phyloP scores from a whole-genome alignment of 805 yeast genomes.

The Wickerhamomyces strasburgensis region DNA sequence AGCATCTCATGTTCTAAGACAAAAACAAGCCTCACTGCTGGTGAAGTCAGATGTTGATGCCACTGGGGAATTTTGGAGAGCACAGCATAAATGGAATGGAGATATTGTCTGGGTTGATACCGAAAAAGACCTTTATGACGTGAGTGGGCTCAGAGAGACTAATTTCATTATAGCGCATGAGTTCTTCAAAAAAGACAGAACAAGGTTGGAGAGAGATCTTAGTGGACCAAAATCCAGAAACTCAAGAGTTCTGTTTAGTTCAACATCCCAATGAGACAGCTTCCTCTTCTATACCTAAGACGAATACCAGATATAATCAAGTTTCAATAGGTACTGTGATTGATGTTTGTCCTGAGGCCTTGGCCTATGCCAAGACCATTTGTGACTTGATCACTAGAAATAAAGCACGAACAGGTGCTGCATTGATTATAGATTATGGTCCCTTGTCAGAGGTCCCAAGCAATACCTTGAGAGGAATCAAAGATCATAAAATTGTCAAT shows the following conservation, averaged over 20 bases:
- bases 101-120: slow-evolving; percentile 56
- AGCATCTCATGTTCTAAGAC: slow-evolving; percentile 61
- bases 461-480: slow-evolving; percentile 70
- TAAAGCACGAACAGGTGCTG: slow-evolving; percentile 49
- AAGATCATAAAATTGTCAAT: slow-evolving; percentile 64
- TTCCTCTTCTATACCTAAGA: slow-evolving; percentile 50
- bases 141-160: slow-evolving; percentile 26
- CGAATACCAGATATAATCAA: slow-evolving; percentile 44
- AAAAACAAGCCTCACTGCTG: slow-evolving; percentile 39
- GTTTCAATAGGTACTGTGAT: slow-evolving; percentile 54
- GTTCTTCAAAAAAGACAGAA: slow-evolving; percentile 62
- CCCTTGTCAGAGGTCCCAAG: slow-evolving; percentile 56
- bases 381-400: slow-evolving; percentile 34
- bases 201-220: slow-evolving; percentile 77
- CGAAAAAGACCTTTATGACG: slow-evolving; percentile 38
- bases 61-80: slow-evolving; percentile 13
- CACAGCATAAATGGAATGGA: slow-evolving; percentile 40
- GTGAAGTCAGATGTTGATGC: slow-evolving; percentile 32
- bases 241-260: slow-evolving; percentile 46
- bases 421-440: slow-evolving; percentile 76
- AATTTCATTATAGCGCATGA: slow-evolving; percentile 79
- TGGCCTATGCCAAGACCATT: slow-evolving; percentile 51
- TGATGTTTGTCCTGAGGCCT: slow-evolving; percentile 74
- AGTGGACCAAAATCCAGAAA: slow-evolving; percentile 45
- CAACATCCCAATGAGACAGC: slow-evolving; percentile 58